A percentile compares a stretch with the other conserved stretches of the same genome.
Evolutionary conservation across 192 early-diverging fungal species (phyloP).

Genomic region (Hyaloraphidium curvatum): DNA sequence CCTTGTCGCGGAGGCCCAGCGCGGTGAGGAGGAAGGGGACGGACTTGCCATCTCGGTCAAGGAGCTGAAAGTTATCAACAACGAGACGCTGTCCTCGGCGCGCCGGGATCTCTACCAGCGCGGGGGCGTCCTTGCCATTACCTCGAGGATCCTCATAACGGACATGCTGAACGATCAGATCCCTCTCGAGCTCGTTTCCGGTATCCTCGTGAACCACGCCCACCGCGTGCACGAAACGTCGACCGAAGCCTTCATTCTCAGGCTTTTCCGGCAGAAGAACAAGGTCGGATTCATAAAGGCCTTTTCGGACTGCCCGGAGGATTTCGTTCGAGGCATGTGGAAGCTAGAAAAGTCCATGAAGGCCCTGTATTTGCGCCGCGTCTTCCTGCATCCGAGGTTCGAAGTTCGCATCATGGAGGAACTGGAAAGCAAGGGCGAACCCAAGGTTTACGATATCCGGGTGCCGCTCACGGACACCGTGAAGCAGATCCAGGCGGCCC

Average conservation of each 20-base stretch:
- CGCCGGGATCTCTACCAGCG: constrained; percentile 48
- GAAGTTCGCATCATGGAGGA: not conserved
- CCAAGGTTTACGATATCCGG: constrained; percentile 46
- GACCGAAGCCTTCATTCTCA: constrained; percentile 75
- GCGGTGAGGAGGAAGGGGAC: constrained; percentile 33
- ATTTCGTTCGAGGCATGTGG: constrained; percentile 59
- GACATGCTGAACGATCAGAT: constrained; percentile 67
- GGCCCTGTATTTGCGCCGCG: constrained; percentile 54
- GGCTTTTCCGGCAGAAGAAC: constrained; percentile 62
- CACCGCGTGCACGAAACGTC: constrained; percentile 58
- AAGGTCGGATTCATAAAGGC: constrained; percentile 80
- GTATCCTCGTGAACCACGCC: constrained; percentile 72
- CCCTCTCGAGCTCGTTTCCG: constrained; percentile 54
- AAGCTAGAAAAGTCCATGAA: constrained; percentile 76
- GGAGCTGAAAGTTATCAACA: constrained; percentile 26
- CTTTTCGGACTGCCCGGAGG: constrained; percentile 69
- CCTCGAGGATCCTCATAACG: constrained; percentile 73
- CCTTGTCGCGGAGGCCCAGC: too few species aligned
- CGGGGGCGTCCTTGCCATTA: constrained; percentile 70
- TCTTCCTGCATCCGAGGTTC: constrained; percentile 62
- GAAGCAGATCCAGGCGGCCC: constrained; percentile 58
- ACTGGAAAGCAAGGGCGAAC: not conserved
- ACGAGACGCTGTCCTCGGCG: constrained; percentile 36
- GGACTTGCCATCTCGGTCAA: constrained; percentile 29
- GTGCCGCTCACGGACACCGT: constrained; percentile 64